Percentiles rank a stretch among this genome's conserved stretches.
Evolutionary conservation across 768 basidiomycete genomes (phyloP).

Genomic region (Boletales sp.): DNA sequence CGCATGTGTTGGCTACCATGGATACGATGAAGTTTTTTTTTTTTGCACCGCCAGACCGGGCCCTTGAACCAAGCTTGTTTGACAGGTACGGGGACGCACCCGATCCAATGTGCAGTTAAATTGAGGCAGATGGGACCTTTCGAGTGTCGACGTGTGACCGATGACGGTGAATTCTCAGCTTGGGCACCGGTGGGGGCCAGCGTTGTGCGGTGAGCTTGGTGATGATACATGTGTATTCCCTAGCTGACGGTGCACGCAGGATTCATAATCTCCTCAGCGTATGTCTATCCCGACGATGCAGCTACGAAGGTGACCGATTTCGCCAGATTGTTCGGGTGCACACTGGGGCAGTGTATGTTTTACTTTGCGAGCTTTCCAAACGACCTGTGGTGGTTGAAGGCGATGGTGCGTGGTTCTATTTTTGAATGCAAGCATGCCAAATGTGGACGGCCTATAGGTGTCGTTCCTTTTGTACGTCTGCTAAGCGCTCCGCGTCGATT

Average conservation of each 20-base stretch:
- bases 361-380: conserved; percentile 7
- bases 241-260: conserved; percentile 1
- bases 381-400: conserved; percentile 6
- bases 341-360: conserved; percentile 5
- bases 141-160: too few species aligned
- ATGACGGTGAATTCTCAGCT: not conserved
- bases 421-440: not conserved
- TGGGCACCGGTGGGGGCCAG: not conserved
- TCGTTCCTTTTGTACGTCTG: not conserved
- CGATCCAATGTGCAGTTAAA: too few species aligned
- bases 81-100: not conserved
- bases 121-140: too few species aligned
- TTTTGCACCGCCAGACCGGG: not conserved
- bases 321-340: conserved; percentile 11
- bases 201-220: conserved; percentile 2
- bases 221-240: too few species aligned
- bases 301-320: not conserved
- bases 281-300: too few species aligned
- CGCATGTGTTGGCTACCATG: too few species aligned
- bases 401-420: not conserved
- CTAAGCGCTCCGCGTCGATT: not conserved
- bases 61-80: not conserved
- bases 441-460: not conserved
- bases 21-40: too few species aligned
- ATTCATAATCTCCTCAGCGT: conserved; percentile 1